Evolutionary conservation across 768 basidiomycete species (phyloP), one percentile per base, ranked within the genome.

Genomic region (Boletus patriciae): DNA sequence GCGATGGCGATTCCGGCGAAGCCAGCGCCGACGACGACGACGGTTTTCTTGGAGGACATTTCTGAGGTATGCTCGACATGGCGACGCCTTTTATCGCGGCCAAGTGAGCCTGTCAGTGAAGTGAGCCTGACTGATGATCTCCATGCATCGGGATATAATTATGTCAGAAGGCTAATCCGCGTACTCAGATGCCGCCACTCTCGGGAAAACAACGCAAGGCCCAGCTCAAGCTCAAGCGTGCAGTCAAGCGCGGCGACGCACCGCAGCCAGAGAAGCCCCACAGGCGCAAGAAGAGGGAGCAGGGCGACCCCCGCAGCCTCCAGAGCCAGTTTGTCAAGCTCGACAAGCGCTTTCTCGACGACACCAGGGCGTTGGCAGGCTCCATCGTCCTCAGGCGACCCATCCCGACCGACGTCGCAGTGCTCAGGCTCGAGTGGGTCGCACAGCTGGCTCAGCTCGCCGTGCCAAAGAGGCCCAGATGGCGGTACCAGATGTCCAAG

Each of bases 401-500:
- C 23, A 77, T 93, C 29, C 66, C 76, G 13, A 46, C 66, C 50
- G 68, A 73, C 19, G 66, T 65, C 10, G 73, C 78, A 4, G 62
- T 83, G 47, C 76, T 80, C 55, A 63, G 50, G 34, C 47, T 55
- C 16, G 61, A 50, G 21, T 58, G 57, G 60, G 25, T 57, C 34
- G 36, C 45, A 1, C 40, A 49, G 43, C 44, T 41, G 8, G 31
- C 48, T 49, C 56, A 54, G 13, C 60, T 66, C 21, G 29, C 33
- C 21, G 34, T 66, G 64, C 92, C 92, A 18, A 82, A 74, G 59
- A 70, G 95, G 55, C 94, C 95, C 4, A 93, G 88, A 70, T 97
- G 94, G 91, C 77, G 82, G 19, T 92, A 84, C 68, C 87, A 90
- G 23, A 89, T 90, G 86, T 80, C 85, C 40, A 98, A 96, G 77